These are phyloP conservation scores for button mushroom (Agaricus bisporus) DNA, from an alignment of 768 basidiomycete species.

Conservation along the genomic window DNA sequence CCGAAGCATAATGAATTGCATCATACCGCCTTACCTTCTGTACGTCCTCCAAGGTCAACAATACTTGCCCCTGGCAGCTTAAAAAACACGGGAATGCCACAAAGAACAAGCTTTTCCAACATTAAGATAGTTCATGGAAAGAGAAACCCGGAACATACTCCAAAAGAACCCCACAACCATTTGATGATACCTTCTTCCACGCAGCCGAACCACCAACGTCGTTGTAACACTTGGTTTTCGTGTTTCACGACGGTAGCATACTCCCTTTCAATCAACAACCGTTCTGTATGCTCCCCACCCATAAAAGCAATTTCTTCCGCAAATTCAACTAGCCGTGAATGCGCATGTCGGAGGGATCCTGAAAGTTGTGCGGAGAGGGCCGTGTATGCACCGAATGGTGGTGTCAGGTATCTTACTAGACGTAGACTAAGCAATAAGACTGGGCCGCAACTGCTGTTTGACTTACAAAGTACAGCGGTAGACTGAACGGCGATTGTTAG, in stretches of 20 bases:
- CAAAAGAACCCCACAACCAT: constrained; percentile 95
- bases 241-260: constrained; percentile 84
- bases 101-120: constrained; percentile 60
- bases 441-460: neutral
- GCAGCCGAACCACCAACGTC: constrained; percentile 86
- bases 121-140: neutral
- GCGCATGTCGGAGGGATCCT: constrained; percentile 85
- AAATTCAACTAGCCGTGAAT: constrained; percentile 86
- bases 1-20: neutral
- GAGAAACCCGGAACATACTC: constrained; percentile 41
- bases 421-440: neutral
- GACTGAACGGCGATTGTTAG: constrained; percentile 82
- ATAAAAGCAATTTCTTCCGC: constrained; percentile 87
- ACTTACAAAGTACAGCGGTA: constrained; percentile 76
- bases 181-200: constrained; percentile 95
- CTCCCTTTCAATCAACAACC: constrained; percentile 83
- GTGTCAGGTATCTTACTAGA: constrained; percentile 83
- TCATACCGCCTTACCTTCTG: constrained; percentile 59
- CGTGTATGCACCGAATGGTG: constrained; percentile 88
- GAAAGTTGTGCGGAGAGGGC: constrained; percentile 84
- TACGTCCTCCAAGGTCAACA: constrained; percentile 77
- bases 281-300: constrained; percentile 85
- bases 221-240: constrained; percentile 71
- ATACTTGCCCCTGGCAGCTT: constrained; percentile 64
- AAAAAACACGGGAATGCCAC: constrained; percentile 92